Conservation (phyloP, 805 yeast species). For the Clavispora phyllophila region DNA sequence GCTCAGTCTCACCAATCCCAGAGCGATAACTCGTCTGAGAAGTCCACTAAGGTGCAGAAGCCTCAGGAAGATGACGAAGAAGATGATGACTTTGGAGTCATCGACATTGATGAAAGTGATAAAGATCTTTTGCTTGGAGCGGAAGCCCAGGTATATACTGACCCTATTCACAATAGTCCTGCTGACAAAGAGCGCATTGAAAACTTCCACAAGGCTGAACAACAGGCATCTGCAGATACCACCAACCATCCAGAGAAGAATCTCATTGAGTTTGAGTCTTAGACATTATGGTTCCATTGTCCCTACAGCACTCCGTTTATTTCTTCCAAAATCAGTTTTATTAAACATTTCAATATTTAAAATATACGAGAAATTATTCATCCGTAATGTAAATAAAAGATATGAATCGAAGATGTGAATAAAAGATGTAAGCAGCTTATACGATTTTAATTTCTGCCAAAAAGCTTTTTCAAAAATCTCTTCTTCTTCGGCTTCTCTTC, state of each 20-base stretch:
- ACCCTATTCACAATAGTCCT: conserved; percentile 15
- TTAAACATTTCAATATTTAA: neutral
- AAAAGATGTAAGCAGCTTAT: neutral
- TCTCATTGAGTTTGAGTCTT: conserved; percentile 43
- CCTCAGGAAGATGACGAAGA: conserved; percentile 33
- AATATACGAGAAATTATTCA: neutral
- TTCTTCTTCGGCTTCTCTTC: conserved; percentile 24
- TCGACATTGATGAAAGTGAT: conserved; percentile 38
- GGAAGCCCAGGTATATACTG: conserved; percentile 40
- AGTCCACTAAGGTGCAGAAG: conserved; percentile 9
- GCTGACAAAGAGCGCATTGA: conserved; percentile 13
- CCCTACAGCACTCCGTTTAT: neutral
- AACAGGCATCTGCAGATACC: conserved; percentile 8
- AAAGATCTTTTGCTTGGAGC: conserved; percentile 47
- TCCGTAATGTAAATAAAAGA: neutral
- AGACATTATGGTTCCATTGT: neutral
- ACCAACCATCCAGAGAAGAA: conserved; percentile 15
- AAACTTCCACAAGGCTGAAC: conserved; percentile 23
- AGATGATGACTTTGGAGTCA: conserved; percentile 42
- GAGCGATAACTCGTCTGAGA: conserved; percentile 16
- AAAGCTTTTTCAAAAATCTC: conserved; percentile 36
- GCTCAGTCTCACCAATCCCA: conserved; percentile 30
- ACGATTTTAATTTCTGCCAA: conserved; percentile 22
- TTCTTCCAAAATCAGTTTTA: conserved; percentile 1
- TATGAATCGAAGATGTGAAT: neutral